Base-by-base conservation (phyloP, 192 early-diverging fungal genomes). In the Ambispora gerdemannii region DNA sequence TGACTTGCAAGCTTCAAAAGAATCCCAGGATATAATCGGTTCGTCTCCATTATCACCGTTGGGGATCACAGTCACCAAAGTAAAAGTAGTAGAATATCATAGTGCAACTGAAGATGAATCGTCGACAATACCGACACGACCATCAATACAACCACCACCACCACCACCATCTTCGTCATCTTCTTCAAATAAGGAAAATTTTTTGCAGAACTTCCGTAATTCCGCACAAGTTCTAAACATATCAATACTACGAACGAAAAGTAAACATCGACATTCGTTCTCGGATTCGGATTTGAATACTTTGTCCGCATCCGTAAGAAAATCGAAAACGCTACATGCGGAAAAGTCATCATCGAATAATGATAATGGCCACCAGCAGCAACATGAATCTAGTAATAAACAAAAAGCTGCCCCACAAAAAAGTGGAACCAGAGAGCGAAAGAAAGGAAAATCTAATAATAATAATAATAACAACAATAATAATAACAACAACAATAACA, bases 221-320 rank as follows among this genome's bases (percentile, higher is more conserved):
- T 27, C 6, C 7, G 20, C 53, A 13, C 53, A n/a, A 27, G 53
- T 20, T 56, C 20, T 27, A 20, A 43, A 43, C 38, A 10, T 15
- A 10, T 10, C 38, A 43, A 43, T 10, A 6, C 20, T n/a, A 27
- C 47, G 47, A 19, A 10, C 10, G 10, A 56, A 56, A 7, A 8
- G 27, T 20, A 56, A 56, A 27, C 53, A 56, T 56, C 19, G 53
- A 20, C 53, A 56, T 56, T 56, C 53, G 20, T 56, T 24, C 20
- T 56, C 53, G 7, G 53, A 56, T 27, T 56, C 53, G 7, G 27
- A 24, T 56, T 24, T 56, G 53, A 56, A 56, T 56, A 7, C 53
- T 56, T 6, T 56, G 6, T 50, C 47, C 47, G 38, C 38, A 43
- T 43, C 38, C 7, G 15, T 43, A 6, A 43, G 38, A 15, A 43